These are phyloP conservation scores for Castanea mollissima DNA, from an alignment of 306 rosid species.

Conservation along the genomic window DNA sequence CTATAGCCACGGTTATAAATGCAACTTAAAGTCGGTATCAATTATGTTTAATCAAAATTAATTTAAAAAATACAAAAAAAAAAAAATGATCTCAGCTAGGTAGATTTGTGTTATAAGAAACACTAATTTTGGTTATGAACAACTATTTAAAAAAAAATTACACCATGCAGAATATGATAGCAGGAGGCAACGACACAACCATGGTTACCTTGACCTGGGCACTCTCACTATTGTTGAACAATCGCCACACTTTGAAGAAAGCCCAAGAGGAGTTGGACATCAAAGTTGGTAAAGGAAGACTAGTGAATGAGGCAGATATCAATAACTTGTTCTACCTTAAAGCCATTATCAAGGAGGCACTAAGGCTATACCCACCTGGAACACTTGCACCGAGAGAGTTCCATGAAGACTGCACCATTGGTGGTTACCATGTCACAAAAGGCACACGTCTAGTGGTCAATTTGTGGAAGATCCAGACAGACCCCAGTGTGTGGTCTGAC, in stretches of 20 bases:
- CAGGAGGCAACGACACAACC: constrained; percentile 51
- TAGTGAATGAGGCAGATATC: constrained; percentile 45
- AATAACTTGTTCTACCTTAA: constrained; percentile 47
- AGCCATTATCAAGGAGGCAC: constrained; percentile 48
- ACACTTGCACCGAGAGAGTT: constrained; percentile 35
- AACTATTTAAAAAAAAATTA: neutral
- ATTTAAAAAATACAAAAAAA: too few species aligned
- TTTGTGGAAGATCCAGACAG: constrained; percentile 53
- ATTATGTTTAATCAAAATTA: too few species aligned
- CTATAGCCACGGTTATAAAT: too few species aligned
- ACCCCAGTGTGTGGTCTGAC: constrained; percentile 44
- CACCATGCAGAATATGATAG: neutral
- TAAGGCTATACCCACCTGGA: constrained; percentile 50
- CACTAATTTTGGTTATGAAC: too few species aligned
- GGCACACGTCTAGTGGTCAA: constrained; percentile 50
- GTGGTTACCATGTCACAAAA: constrained; percentile 32
- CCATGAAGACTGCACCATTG: constrained; percentile 40
- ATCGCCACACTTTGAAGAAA: constrained; percentile 25
- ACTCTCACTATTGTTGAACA: constrained; percentile 34
- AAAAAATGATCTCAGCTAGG: too few species aligned
- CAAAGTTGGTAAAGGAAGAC: constrained; percentile 50
- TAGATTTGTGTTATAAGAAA: too few species aligned
- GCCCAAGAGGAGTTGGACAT: constrained; percentile 46
- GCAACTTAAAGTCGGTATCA: too few species aligned
- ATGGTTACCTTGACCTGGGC: constrained; percentile 44